Conservation (phyloP, 2,329 filamentous ascomycete genomes). For the Phyllosticta citriasiana region DNA sequence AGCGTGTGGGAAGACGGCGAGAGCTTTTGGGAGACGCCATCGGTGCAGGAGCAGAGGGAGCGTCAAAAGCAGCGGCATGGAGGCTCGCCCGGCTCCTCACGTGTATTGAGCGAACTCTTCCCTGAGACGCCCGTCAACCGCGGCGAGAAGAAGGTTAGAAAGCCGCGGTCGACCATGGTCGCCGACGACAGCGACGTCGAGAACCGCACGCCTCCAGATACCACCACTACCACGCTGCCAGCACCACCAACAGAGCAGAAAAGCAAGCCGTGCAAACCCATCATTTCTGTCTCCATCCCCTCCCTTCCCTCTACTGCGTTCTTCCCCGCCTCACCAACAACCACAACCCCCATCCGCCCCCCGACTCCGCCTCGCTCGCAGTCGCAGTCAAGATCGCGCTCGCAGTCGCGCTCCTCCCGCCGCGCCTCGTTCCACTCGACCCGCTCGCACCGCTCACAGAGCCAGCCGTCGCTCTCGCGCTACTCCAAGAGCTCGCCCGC, state of each 20-base stretch:
- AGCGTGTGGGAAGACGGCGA: constrained; percentile 25
- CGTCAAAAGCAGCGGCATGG: constrained; percentile 10
- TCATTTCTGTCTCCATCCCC: neutral
- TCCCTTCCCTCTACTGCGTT: neutral
- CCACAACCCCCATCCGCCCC: neutral
- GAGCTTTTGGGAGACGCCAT: constrained; percentile 17
- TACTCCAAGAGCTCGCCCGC: neutral
- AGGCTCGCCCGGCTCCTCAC: neutral
- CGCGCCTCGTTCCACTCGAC: neutral
- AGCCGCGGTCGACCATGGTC: neutral
- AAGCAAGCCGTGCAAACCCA: neutral
- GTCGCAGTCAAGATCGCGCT: constrained; percentile 17
- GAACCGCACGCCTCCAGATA: neutral
- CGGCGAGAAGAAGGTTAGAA: neutral
- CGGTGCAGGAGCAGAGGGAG: neutral
- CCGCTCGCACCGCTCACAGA: neutral
- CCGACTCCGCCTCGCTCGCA: constrained; percentile 10
- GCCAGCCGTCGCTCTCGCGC: neutral
- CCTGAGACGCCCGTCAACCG: constrained; percentile 1
- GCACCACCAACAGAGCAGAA: neutral
- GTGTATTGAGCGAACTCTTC: constrained; percentile 1
- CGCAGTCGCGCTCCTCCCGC: neutral
- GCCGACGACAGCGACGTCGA: neutral
- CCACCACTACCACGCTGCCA: neutral
- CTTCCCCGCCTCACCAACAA: neutral